These are phyloP conservation scores for Acacia acuminata DNA, from an alignment of 306 rosid genomes.

Conservation along the genomic window DNA sequence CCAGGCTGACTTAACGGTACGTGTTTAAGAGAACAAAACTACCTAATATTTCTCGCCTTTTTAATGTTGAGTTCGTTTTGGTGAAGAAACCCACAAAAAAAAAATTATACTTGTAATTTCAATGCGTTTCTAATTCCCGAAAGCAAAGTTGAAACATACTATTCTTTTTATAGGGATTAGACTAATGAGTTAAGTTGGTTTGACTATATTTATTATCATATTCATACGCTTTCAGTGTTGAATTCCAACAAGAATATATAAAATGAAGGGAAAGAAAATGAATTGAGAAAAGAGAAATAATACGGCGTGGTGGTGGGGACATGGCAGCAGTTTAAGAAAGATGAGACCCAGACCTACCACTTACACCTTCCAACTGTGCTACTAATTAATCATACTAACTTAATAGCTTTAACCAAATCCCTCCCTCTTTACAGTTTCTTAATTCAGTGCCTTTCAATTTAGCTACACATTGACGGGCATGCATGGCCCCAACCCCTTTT, in stretches of 20 bases:
- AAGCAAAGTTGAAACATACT: neutral
- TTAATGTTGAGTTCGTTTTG: neutral
- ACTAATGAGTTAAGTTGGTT: neutral
- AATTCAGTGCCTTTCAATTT: neutral
- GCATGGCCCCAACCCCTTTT: neutral
- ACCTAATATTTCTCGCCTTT: neutral
- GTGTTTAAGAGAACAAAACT: neutral
- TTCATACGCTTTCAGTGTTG: neutral
- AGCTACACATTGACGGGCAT: neutral
- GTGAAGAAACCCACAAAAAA: neutral
- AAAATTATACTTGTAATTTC: neutral
- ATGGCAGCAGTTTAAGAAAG: slow-evolving; percentile 13
- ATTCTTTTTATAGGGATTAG: neutral
- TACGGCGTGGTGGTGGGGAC: neutral
- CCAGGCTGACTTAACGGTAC: neutral
- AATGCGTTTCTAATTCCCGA: neutral
- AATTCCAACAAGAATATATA: neutral
- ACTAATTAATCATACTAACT: slow-evolving; percentile 10
- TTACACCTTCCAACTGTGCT: neutral
- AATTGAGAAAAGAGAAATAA: neutral
- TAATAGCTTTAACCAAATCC: slow-evolving; percentile 13
- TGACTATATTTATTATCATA: neutral
- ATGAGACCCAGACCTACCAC: neutral
- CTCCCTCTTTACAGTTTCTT: slow-evolving; percentile 23
- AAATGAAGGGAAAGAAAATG: neutral